Evolutionary conservation across 108 stramenopile species (phyloP).

Genomic region (Skeletonema grethae): DNA sequence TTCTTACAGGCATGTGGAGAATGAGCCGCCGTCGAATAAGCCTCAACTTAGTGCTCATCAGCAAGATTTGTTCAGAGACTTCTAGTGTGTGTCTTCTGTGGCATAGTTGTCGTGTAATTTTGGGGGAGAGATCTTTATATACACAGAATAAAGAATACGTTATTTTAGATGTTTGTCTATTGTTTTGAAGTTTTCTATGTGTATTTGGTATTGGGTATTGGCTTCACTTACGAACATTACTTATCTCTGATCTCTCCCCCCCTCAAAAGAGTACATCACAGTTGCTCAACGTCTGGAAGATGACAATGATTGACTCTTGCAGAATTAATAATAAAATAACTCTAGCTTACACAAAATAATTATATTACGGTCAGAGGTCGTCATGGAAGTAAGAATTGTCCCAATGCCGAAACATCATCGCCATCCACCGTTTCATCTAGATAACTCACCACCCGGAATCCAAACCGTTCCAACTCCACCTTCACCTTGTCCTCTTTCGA

Average conservation of each 20-base stretch:
- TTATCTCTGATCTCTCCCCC: too few relatives aligned
- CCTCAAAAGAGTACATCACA: too few relatives aligned
- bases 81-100: conserved; percentile 39
- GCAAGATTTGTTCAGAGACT: conserved; percentile 81
- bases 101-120: neutral
- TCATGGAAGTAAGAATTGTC: conserved; percentile 35
- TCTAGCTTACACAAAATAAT: too few relatives aligned
- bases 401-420: conserved; percentile 24
- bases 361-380: too few relatives aligned
- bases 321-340: too few relatives aligned
- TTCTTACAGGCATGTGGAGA: conserved; percentile 96
- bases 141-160: too few relatives aligned
- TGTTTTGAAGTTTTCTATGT: too few relatives aligned
- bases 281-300: too few relatives aligned
- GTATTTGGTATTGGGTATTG: too few relatives aligned
- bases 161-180: conserved; percentile 1
- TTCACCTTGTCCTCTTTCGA: conserved; percentile 13
- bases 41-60: conserved; percentile 68
- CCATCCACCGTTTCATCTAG: conserved; percentile 1
- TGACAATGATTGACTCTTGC: too few relatives aligned
- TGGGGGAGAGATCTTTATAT: neutral
- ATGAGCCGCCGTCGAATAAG: conserved; percentile 79
- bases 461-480: conserved; percentile 41
- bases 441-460: conserved; percentile 35
- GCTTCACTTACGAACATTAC: too few relatives aligned